A percentile compares a stretch with the other conserved stretches of the same genome.
Evolutionary conservation across 2,329 filamentous ascomycete genomes (phyloP).

Genomic region (Ophiostoma quercus): DNA sequence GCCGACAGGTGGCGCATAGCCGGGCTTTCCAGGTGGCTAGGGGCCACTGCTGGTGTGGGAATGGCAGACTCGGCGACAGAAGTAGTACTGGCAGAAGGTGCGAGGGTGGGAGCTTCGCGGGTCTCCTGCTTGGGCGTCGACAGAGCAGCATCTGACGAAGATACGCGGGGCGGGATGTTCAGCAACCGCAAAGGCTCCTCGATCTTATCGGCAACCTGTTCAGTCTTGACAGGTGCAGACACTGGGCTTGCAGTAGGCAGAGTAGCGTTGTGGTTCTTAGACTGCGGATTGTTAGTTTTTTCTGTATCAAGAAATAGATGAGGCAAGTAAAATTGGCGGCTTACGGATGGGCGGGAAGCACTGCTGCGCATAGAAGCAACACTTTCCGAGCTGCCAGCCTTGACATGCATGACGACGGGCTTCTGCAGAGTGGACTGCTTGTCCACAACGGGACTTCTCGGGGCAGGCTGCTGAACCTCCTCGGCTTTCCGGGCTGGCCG

Average conservation of each 20-base stretch:
- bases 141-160: constrained; percentile 35
- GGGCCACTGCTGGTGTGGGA: constrained; percentile 24
- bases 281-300: constrained; percentile 37
- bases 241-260: constrained; percentile 49
- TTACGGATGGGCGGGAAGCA: constrained; percentile 60
- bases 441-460: constrained; percentile 38
- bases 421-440: constrained; percentile 34
- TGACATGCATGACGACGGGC: constrained; percentile 35
- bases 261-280: constrained; percentile 53
- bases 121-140: neutral
- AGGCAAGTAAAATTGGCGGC: constrained; percentile 31
- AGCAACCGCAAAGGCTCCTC: constrained; percentile 52
- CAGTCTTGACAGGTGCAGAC: constrained; percentile 35
- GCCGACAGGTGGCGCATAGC: constrained; percentile 81
- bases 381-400: constrained; percentile 61
- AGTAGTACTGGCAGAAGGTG: neutral
- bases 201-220: constrained; percentile 41
- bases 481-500: constrained; percentile 35
- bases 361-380: constrained; percentile 53
- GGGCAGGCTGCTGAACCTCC: constrained; percentile 31
- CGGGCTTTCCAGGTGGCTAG: constrained; percentile 52
- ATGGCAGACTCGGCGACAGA: neutral
- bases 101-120: neutral
- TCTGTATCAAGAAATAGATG: too few relatives aligned
- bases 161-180: constrained; percentile 56